Evolutionary conservation across 148 eudicot species (phyloP), one percentile per base, ranked within the genome.

Genomic region (Diospyros kaki): DNA sequence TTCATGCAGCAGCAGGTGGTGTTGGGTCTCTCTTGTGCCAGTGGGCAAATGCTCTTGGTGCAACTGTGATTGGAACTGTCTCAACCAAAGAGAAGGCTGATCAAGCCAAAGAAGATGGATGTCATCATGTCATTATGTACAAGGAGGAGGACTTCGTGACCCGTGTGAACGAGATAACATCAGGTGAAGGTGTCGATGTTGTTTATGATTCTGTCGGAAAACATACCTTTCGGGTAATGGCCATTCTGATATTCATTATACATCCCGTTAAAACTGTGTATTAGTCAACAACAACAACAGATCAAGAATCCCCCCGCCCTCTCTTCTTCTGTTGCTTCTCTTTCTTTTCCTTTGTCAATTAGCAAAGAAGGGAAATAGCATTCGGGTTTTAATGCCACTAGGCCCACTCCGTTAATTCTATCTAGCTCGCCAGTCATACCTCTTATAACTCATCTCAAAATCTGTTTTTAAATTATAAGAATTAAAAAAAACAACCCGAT

Each of bases 1-100:
- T 91, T 62, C 98, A 91, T 73, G 98, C 94, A 15, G 94, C 93
- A 68, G 94, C 97, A 58, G 98, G 98, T 67, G 98, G 94, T 56
- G 93, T 90, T 56, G 94, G 97, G 18, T 88, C 94, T 65, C 71
- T 91, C 18, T 72, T 91, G 69, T 94, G 98, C 81, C 97, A 91
- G 66, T 94, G 98, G 98, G 93, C 91, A 50, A 87, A 87, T 76
- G 88, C 90, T 9, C 90, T 91, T 46, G 97, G 97, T 50, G 97
- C 97, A 46, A 87, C 87, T 15, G 94, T 94, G 63, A 89, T 94
- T 62, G 97, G 95, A 28, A 94, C 97, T 6, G 97, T 94, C 63
- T 90, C 97, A 44, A 91, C 90, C 11, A 73, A 83, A 77, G 90
- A 91, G 81, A 94, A 94, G 73, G 97, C 89, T 9, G 73, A 78